A percentile compares a stretch with the other conserved stretches of the same genome.
phyloP scores from a whole-genome alignment of 345 rosid genomes.

The Geranium rotundifolium region DNA sequence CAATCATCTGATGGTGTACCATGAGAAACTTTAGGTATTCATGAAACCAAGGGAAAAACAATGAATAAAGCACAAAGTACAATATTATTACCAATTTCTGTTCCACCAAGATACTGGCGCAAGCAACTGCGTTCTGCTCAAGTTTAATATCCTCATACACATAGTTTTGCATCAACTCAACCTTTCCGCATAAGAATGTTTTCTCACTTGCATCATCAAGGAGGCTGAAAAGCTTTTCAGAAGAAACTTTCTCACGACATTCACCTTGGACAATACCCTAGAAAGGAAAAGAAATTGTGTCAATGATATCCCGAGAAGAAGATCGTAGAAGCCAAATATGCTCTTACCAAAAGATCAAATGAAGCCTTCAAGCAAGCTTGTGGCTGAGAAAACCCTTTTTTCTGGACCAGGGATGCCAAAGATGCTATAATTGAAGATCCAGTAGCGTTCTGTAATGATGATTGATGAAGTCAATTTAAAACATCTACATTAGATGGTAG shows the following conservation, averaged over 20 bases:
- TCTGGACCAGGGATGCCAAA: slow-evolving; percentile 49
- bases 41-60: too few species aligned
- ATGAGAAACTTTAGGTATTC: too few species aligned
- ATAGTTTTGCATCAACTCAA: slow-evolving; percentile 68
- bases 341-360: slow-evolving; percentile 67
- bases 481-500: not conserved
- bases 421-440: slow-evolving; percentile 56
- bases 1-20: too few species aligned
- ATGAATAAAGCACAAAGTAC: too few species aligned
- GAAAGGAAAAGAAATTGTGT: slow-evolving; percentile 10
- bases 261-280: slow-evolving; percentile 74
- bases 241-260: slow-evolving; percentile 60
- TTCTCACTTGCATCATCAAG: slow-evolving; percentile 97
- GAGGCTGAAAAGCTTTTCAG: slow-evolving; percentile 60
- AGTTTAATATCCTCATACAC: slow-evolving; percentile 69
- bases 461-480: slow-evolving; percentile 2
- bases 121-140: slow-evolving; percentile 81
- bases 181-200: slow-evolving; percentile 62
- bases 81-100: slow-evolving; percentile 55
- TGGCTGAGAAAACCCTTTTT: slow-evolving; percentile 58
- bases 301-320: not conserved
- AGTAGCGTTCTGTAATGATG: slow-evolving; percentile 39
- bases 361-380: slow-evolving; percentile 62
- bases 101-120: slow-evolving; percentile 74
- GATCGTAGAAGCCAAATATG: not conserved